Conservation (phyloP, 2,329 filamentous ascomycete species). For the Piedraia hortae region DNA sequence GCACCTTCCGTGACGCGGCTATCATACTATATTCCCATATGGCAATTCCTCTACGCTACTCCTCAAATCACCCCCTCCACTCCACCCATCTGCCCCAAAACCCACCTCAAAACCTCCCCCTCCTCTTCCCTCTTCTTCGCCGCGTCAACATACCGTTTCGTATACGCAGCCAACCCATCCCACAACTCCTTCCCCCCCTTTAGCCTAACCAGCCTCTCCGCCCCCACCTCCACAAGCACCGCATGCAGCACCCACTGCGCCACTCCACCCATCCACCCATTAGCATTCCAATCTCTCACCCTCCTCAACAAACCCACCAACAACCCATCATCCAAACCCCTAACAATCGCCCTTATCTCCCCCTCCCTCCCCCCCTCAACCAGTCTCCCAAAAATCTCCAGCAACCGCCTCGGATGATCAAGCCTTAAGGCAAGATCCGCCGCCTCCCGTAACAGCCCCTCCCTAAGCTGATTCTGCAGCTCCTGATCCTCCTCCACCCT, state of each 20-base stretch:
- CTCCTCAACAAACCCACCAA: slow-evolving; percentile 58
- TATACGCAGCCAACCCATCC: slow-evolving; percentile 69
- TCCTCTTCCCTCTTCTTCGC: slow-evolving; percentile 80
- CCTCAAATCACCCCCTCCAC: slow-evolving; percentile 5
- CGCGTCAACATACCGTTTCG: slow-evolving; percentile 72
- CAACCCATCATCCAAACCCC: slow-evolving; percentile 56
- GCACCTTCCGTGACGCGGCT: too few relatives aligned
- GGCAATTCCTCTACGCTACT: slow-evolving; percentile 1
- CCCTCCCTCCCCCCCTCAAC: slow-evolving; percentile 33
- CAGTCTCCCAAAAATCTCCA: slow-evolving; percentile 60
- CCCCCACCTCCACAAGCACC: slow-evolving; percentile 55
- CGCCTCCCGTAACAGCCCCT: slow-evolving; percentile 71
- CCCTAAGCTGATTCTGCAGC: slow-evolving; percentile 72
- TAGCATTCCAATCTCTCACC: slow-evolving; percentile 91
- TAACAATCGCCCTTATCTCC: slow-evolving; percentile 59
- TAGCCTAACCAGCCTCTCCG: slow-evolving; percentile 36
- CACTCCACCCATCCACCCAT: slow-evolving; percentile 58
- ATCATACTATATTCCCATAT: slow-evolving; percentile 1
- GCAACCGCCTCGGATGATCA: slow-evolving; percentile 71
- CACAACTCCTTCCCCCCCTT: slow-evolving; percentile 32
- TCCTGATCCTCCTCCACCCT: slow-evolving; percentile 85
- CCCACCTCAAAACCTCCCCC: slow-evolving; percentile 84
- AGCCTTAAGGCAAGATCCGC: slow-evolving; percentile 78
- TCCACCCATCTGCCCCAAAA: slow-evolving; percentile 64
- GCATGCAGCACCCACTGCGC: slow-evolving; percentile 65